Conservation (phyloP, 1,139 yeast genomes). For the Wickerhamomyces sp. region DNA sequence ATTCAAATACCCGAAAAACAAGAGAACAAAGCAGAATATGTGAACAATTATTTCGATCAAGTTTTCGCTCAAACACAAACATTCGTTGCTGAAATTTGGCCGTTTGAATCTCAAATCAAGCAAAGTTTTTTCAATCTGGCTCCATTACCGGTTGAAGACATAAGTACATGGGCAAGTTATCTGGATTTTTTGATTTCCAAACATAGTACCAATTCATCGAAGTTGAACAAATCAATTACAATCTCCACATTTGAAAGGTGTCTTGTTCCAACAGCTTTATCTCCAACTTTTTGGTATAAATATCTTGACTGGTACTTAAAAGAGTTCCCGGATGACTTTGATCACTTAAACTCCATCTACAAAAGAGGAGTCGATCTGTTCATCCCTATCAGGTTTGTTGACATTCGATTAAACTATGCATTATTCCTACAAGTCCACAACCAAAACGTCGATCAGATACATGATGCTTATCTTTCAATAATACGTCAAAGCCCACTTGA, state of each 20-base stretch:
- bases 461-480: constrained; percentile 18
- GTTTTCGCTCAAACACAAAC: constrained; percentile 44
- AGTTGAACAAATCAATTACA: constrained; percentile 20
- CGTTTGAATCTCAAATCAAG: constrained; percentile 48
- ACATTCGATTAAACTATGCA: constrained; percentile 40
- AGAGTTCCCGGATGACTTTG: constrained; percentile 21
- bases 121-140: constrained; percentile 40
- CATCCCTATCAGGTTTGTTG: constrained; percentile 38
- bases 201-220: constrained; percentile 8
- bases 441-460: constrained; percentile 14
- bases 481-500: constrained; percentile 11
- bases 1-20: constrained; percentile 9
- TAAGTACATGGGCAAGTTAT: constrained; percentile 47
- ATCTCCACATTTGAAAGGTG: constrained; percentile 53
- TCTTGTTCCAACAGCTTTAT: constrained; percentile 51
- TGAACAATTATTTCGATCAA: constrained; percentile 39
- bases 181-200: constrained; percentile 36
- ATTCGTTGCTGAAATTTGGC: constrained; percentile 55
- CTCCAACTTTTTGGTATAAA: constrained; percentile 51
- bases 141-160: constrained; percentile 33
- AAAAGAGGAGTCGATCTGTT: constrained; percentile 39
- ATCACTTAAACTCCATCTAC: constrained; percentile 32
- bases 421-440: constrained; percentile 17
- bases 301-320: constrained; percentile 40
- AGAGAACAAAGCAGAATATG: constrained; percentile 26